These are phyloP conservation scores for Larix sibirica DNA, from an alignment of 83 land plant species.

Conservation along the genomic window DNA sequence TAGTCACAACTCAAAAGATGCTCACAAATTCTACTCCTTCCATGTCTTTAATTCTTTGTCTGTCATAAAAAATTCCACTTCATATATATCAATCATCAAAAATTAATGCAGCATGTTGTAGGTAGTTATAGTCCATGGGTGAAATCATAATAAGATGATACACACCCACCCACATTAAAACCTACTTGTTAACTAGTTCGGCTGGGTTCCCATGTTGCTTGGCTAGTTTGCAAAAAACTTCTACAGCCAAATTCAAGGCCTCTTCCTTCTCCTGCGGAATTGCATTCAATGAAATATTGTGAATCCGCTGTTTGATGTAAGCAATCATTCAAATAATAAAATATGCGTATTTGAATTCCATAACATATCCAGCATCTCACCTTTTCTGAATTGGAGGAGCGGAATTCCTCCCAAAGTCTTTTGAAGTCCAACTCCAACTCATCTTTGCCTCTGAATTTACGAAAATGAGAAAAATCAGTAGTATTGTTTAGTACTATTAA, in stretches of 20 bases:
- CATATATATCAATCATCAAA: not conserved
- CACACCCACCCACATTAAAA: not conserved
- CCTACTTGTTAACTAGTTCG: constrained; percentile 79
- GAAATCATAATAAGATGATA: not conserved
- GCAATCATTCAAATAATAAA: not conserved
- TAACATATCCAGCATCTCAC: constrained; percentile 26
- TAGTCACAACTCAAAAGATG: not conserved
- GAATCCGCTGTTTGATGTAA: not conserved
- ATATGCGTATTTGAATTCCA: not conserved
- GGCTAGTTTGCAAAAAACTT: constrained; percentile 88
- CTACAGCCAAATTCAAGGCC: constrained; percentile 88
- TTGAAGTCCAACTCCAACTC: constrained; percentile 96
- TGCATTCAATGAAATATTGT: not conserved
- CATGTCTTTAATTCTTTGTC: not conserved
- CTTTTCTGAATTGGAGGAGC: constrained; percentile 89
- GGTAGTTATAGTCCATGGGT: too few species aligned
- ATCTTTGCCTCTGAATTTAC: constrained; percentile 64
- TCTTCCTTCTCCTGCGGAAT: constrained; percentile 91
- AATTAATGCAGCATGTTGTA: not conserved
- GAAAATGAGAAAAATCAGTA: not conserved
- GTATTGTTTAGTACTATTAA: not conserved
- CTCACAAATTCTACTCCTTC: not conserved
- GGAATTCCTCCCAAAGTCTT: constrained; percentile 97
- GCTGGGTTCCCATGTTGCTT: constrained; percentile 77
- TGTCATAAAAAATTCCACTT: not conserved